These are phyloP conservation scores for Gomphus bonarii DNA, from an alignment of 1,284 basidiomycete species.

Conservation along the genomic window DNA sequence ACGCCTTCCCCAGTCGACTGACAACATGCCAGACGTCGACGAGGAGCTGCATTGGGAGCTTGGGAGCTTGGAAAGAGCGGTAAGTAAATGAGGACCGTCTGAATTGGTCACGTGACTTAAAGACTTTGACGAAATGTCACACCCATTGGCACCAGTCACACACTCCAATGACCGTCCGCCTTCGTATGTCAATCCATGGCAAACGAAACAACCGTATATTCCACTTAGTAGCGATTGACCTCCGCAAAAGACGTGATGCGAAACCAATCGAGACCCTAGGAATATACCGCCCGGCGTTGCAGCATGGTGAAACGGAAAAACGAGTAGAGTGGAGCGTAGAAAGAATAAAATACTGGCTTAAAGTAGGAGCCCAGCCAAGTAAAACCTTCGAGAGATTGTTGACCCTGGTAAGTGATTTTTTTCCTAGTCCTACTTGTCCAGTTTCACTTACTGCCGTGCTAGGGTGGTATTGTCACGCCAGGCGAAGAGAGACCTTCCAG, in stretches of 20 bases:
- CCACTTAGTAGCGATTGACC: constrained; percentile 82
- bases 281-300: constrained; percentile 69
- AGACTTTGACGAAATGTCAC: not conserved
- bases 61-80: not conserved
- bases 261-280: constrained; percentile 86
- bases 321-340: constrained; percentile 84
- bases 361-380: constrained; percentile 76
- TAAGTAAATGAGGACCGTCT: not conserved
- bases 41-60: not conserved
- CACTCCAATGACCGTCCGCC: constrained; percentile 69
- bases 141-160: not conserved
- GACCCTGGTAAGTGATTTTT: constrained; percentile 54
- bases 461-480: not conserved
- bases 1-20: not conserved
- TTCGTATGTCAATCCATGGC: constrained; percentile 84
- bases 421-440: not conserved
- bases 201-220: constrained; percentile 71
- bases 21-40: not conserved
- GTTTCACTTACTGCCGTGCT: not conserved
- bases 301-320: constrained; percentile 39
- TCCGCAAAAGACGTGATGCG: constrained; percentile 70
- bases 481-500: not conserved
- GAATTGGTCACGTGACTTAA: not conserved
- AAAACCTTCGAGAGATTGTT: constrained; percentile 71
- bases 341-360: constrained; percentile 85